A percentile compares a stretch with the other conserved stretches of the same genome.
These are phyloP conservation scores for Cercospora sojina DNA, from an alignment of 2,329 filamentous ascomycete species.

Conservation along the genomic window DNA sequence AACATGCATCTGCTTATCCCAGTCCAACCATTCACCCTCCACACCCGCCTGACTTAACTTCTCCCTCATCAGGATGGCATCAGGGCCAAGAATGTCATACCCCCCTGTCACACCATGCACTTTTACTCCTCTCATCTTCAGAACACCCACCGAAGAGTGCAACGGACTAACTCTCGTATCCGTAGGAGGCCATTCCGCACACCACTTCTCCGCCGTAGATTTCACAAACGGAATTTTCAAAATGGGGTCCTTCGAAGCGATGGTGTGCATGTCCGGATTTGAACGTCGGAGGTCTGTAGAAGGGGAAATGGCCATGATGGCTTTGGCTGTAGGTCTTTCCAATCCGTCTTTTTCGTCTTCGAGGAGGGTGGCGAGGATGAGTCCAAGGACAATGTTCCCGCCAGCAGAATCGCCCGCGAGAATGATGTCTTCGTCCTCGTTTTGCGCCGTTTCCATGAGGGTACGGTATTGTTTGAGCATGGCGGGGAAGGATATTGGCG, in stretches of 20 bases:
- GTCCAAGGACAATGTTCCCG: conserved; percentile 52
- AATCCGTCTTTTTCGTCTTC: conserved; percentile 29
- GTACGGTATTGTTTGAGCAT: conserved; percentile 49
- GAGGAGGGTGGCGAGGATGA: conserved; percentile 43
- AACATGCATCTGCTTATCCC: conserved; percentile 62
- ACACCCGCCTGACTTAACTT: conserved; percentile 48
- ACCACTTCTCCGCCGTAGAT: conserved; percentile 46
- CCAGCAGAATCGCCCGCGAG: conserved; percentile 58
- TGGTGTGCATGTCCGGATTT: conserved; percentile 46
- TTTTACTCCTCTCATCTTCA: conserved; percentile 45
- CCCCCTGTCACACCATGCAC: conserved; percentile 55
- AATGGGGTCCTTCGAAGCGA: conserved; percentile 49
- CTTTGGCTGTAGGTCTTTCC: conserved; percentile 33
- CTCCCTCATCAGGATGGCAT: conserved; percentile 52
- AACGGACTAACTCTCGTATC: conserved; percentile 53
- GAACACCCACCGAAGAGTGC: conserved; percentile 43
- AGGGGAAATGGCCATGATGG: conserved; percentile 50
- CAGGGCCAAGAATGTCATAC: conserved; percentile 55
- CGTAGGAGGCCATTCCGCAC: conserved; percentile 41
- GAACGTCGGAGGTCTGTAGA: conserved; percentile 51
- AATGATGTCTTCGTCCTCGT: conserved; percentile 46
- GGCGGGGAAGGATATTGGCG: conserved; percentile 49
- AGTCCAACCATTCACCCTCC: conserved; percentile 56
- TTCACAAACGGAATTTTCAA: conserved; percentile 46
- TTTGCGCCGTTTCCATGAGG: conserved; percentile 43